These are phyloP conservation scores for Penicillium riverlandense DNA, from an alignment of 495 filamentous ascomycete genomes.

Conservation along the genomic window DNA sequence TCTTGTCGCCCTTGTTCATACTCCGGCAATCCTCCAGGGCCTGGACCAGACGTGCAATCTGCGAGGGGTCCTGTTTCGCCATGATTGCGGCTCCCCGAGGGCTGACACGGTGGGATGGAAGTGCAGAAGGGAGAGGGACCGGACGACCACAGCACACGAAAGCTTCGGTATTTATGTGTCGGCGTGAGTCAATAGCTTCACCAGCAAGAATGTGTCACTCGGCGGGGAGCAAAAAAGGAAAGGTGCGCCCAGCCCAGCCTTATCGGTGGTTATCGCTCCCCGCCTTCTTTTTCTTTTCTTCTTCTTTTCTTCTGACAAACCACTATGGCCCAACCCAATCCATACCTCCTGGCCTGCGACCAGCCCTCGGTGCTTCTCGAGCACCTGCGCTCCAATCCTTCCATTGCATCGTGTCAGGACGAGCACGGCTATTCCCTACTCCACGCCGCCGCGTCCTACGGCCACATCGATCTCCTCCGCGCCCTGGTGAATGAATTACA, in stretches of 20 bases:
- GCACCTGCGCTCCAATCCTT: slow-evolving; percentile 58
- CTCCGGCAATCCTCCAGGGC: slow-evolving; percentile 47
- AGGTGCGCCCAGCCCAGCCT: slow-evolving; percentile 7
- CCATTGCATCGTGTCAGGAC: slow-evolving; percentile 64
- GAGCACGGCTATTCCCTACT: slow-evolving; percentile 84
- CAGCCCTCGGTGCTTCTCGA: slow-evolving; percentile 57
- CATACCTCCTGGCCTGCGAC: slow-evolving; percentile 73
- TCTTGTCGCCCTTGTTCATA: slow-evolving; percentile 36
- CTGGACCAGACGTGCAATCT: slow-evolving; percentile 52
- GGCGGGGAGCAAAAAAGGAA: slow-evolving; percentile 20
- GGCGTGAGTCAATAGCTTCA: background rate
- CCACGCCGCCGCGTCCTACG: slow-evolving; percentile 89
- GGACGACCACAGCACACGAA: background rate
- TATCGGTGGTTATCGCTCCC: slow-evolving; percentile 1
- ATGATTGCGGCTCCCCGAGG: slow-evolving; percentile 11
- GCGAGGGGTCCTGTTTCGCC: slow-evolving; percentile 54
- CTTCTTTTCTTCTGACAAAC: background rate
- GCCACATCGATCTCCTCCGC: slow-evolving; percentile 71
- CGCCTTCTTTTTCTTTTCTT: slow-evolving; percentile 5
- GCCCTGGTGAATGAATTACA: slow-evolving; percentile 69
- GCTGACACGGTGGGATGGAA: slow-evolving; percentile 3
- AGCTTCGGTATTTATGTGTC: too few relatives aligned
- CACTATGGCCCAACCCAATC: slow-evolving; percentile 54
- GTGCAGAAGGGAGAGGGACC: slow-evolving; percentile 3
- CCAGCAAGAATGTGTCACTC: slow-evolving; percentile 4